phyloP scores from a whole-genome alignment of 495 filamentous ascomycete genomes.

The Penicillium chermesinum region DNA sequence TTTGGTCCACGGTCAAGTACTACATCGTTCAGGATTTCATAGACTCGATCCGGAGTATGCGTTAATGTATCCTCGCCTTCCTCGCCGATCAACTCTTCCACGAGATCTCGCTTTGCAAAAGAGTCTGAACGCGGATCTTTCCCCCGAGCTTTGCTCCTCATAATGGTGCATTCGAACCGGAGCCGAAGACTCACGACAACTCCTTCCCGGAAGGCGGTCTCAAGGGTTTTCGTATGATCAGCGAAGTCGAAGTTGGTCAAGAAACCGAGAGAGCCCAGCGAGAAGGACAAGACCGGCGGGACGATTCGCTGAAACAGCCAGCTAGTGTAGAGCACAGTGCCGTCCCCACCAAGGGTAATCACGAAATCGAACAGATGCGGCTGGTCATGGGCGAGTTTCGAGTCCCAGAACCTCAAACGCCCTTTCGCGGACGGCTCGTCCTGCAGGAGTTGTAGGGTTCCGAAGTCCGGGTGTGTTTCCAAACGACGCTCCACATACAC shows the following conservation, averaged over 20 bases:
- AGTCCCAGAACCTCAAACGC: conserved; percentile 77
- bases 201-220: conserved; percentile 70
- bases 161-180: conserved; percentile 91
- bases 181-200: conserved; percentile 83
- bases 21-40: conserved; percentile 87
- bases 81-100: conserved; percentile 83
- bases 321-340: conserved; percentile 89
- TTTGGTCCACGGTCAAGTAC: conserved; percentile 91
- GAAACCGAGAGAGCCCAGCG: conserved; percentile 87
- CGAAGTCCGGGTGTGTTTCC: conserved; percentile 63
- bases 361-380: conserved; percentile 93
- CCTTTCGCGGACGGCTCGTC: conserved; percentile 50
- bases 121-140: conserved; percentile 19
- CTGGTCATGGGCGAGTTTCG: conserved; percentile 64
- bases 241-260: conserved; percentile 94
- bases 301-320: conserved; percentile 98
- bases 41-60: conserved; percentile 72
- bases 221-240: conserved; percentile 63
- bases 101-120: conserved; percentile 56
- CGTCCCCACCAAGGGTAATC: conserved; percentile 91
- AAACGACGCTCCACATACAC: conserved; percentile 78
- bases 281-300: conserved; percentile 86
- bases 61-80: conserved; percentile 75
- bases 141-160: conserved; percentile 60
- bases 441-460: conserved; percentile 55